Evolutionary conservation across 2,329 filamentous ascomycete genomes (phyloP).

Genomic region (Simplicillium sp.): DNA sequence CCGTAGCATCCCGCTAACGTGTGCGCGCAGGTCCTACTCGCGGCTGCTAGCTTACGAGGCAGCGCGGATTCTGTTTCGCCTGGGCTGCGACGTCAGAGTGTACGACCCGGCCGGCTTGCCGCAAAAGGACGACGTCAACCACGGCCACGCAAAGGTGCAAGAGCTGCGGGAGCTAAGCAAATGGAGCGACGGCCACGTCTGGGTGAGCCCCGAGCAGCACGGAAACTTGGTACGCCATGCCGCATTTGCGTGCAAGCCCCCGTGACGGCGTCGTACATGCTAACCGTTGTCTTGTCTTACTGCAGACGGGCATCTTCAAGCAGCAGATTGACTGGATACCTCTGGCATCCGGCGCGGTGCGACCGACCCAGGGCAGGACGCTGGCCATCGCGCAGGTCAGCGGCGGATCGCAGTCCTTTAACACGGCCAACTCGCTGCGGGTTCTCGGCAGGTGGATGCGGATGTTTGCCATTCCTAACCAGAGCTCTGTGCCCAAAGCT

Average conservation of each 20-base stretch:
- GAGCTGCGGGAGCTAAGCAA: constrained; percentile 50
- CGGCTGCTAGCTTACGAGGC: constrained; percentile 50
- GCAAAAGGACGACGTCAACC: constrained; percentile 53
- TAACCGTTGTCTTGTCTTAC: not conserved
- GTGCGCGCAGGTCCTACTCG: constrained; percentile 48
- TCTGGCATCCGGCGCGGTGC: constrained; percentile 48
- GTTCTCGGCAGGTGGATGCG: constrained; percentile 61
- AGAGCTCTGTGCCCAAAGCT: constrained; percentile 53
- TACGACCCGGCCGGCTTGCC: constrained; percentile 50
- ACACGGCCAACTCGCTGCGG: constrained; percentile 55
- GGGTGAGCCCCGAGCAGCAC: constrained; percentile 58
- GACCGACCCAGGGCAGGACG: constrained; percentile 57
- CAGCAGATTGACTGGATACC: constrained; percentile 66
- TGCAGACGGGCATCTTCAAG: constrained; percentile 54
- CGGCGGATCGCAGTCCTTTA: constrained; percentile 58
- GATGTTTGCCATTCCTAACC: constrained; percentile 59
- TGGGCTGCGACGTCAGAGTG: constrained; percentile 58
- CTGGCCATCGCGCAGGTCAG: constrained; percentile 53
- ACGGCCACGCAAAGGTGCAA: constrained; percentile 49
- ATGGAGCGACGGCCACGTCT: constrained; percentile 60
- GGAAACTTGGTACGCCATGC: constrained; percentile 42
- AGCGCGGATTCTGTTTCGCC: constrained; percentile 48
- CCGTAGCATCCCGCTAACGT: not conserved
- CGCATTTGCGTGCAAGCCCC: constrained; percentile 1
- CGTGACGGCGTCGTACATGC: too few relatives aligned